A percentile compares a stretch with the other conserved stretches of the same genome.
Evolutionary conservation across 1,284 basidiomycete species (phyloP).

Genomic region (Microbotryum violaceum): DNA sequence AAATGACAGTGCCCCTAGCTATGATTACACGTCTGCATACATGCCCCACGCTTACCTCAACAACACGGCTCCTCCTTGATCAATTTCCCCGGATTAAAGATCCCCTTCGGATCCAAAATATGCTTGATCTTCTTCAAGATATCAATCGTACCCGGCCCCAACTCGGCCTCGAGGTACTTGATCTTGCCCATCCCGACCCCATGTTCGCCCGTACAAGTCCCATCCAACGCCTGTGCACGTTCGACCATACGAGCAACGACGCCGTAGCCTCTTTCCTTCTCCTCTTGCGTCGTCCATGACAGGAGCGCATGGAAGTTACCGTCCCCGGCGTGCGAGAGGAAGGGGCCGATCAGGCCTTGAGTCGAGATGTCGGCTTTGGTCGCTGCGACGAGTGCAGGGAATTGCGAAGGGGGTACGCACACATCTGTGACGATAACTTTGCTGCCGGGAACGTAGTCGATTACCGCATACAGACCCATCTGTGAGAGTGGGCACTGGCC

Average conservation of each 20-base stretch:
- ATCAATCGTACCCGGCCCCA: conserved; percentile 33
- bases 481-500: background rate
- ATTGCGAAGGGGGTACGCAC: conserved; percentile 23
- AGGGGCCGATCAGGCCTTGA: conserved; percentile 28
- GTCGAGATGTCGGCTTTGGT: conserved; percentile 29
- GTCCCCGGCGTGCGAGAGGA: conserved; percentile 32
- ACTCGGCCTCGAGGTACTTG: conserved; percentile 33
- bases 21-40: too few relatives aligned
- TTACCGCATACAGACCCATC: conserved; percentile 29
- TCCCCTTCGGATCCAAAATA: background rate
- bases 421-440: conserved; percentile 16
- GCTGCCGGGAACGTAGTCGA: conserved; percentile 28
- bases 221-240: conserved; percentile 64
- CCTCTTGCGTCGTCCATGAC: conserved; percentile 57
- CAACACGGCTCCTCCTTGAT: conserved; percentile 6
- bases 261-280: conserved; percentile 49
- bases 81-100: background rate
- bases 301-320: conserved; percentile 42
- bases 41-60: too few relatives aligned
- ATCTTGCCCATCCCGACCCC: conserved; percentile 34
- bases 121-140: conserved; percentile 32
- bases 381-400: conserved; percentile 34
- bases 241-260: conserved; percentile 61
- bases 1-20: too few relatives aligned
- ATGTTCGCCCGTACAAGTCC: conserved; percentile 54